A percentile compares a stretch with the other conserved stretches of the same genome.
These are phyloP conservation scores for Dryas integrifolia DNA, from an alignment of 331 rosid genomes.

Conservation along the genomic window DNA sequence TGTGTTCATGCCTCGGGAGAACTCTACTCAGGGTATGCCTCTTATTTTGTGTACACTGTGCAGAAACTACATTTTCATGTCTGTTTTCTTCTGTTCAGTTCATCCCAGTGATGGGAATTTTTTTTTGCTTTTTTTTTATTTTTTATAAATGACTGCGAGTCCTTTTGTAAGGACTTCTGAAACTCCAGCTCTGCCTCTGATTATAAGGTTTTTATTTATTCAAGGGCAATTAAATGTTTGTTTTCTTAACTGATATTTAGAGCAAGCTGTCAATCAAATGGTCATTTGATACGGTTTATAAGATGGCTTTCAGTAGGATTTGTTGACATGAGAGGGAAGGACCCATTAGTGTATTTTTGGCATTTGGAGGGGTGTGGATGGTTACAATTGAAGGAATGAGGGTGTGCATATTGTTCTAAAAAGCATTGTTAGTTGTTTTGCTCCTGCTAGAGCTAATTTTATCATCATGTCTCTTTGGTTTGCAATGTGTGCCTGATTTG, in stretches of 20 bases:
- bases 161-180: not conserved
- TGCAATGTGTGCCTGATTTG: not conserved
- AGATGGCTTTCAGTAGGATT: not conserved
- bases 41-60: not conserved
- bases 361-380: not conserved
- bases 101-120: not conserved
- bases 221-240: not conserved
- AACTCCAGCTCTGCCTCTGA: not conserved
- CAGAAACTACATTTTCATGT: not conserved
- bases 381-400: not conserved
- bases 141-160: not conserved
- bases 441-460: not conserved
- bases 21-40: conserved; percentile 73
- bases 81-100: conserved; percentile 1
- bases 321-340: conserved; percentile 11
- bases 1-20: conserved; percentile 92
- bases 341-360: not conserved
- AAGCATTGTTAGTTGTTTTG: not conserved
- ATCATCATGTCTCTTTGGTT: not conserved
- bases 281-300: not conserved
- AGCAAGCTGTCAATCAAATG: not conserved
- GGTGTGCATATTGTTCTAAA: not conserved
- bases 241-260: not conserved
- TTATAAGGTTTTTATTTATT: not conserved
- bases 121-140: not conserved